Percentiles rank a stretch among this genome's conserved stretches.
Conservation (phyloP, 2,329 filamentous ascomycete species). For the Paecilomyces formosus region DNA sequence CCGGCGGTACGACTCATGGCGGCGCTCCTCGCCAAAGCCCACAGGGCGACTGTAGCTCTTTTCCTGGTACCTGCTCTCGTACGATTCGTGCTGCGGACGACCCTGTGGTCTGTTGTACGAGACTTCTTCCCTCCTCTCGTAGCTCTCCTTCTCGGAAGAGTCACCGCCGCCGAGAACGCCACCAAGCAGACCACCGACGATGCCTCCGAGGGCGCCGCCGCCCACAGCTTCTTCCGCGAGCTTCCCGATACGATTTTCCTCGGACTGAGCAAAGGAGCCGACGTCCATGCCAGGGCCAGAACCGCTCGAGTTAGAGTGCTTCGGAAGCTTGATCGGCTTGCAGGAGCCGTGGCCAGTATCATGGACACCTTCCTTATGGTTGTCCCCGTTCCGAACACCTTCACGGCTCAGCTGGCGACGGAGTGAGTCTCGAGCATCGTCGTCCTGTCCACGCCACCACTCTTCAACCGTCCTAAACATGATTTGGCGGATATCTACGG, state of each 20-base stretch:
- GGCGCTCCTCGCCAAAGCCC: conserved; percentile 10
- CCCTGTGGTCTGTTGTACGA: conserved; percentile 4
- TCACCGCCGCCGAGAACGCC: conserved; percentile 49
- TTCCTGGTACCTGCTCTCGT: neutral
- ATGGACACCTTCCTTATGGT: conserved; percentile 78
- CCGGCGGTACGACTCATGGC: neutral
- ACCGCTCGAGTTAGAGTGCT: conserved; percentile 30
- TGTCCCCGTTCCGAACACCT: conserved; percentile 68
- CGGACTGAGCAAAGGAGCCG: neutral
- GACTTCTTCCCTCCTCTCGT: conserved; percentile 9
- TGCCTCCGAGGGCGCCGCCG: conserved; percentile 59
- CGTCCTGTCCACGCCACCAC: conserved; percentile 70
- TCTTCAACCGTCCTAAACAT: conserved; percentile 76
- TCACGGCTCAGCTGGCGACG: conserved; percentile 68
- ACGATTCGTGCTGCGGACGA: neutral
- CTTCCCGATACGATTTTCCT: conserved; percentile 33
- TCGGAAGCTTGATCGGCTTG: conserved; percentile 70
- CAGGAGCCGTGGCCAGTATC: conserved; percentile 83
- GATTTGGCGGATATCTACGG: conserved; percentile 60
- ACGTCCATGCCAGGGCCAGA: conserved; percentile 14
- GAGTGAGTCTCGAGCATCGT: conserved; percentile 57
- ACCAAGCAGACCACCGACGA: conserved; percentile 62
- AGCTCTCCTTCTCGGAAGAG: conserved; percentile 5
- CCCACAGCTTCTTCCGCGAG: conserved; percentile 54
- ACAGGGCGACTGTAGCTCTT: conserved; percentile 7